Base-by-base conservation (phyloP, 2,329 filamentous ascomycete species). In the Phoma sp. region DNA sequence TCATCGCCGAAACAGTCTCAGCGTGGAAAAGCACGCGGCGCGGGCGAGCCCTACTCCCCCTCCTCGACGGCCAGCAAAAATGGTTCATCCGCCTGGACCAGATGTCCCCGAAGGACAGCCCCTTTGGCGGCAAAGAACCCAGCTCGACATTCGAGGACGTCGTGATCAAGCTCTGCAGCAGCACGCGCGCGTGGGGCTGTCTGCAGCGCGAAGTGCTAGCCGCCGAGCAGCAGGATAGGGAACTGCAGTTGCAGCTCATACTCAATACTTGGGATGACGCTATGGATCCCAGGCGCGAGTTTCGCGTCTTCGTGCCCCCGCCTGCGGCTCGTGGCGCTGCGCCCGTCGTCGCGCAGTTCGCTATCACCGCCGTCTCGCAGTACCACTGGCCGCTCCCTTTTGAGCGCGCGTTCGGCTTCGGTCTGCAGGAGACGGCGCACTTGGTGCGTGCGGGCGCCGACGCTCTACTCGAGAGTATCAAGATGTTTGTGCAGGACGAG, bases 1-100 rank as follows among this genome's bases (percentile, higher is more conserved):
- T 61, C 5, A 41, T 27, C 15, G 15, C 15, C 13, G 13, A 43
- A 61, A 7, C 35, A 76, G 41, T 43, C 80, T 21, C 49, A 4
- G 12, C 21, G 13, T 44, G 37, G 50, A 17, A 31, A 9, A 29
- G 21, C 12, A 47, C 43, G 13, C n/a, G 6, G 21, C 9, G 13
- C 2, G 50, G 43, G 1, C 27, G 4, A 8, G 17, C 21, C 3
- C n/a, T 37, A 10, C 3, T 12, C 0, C 4, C 19, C 1, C 0
- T 41, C 2, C 36, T 53, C 2, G 29, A 53, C 9, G 32, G 36
- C 5, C 6, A 46, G 31, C 41, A 22, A 25, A 19, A 47, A 31
- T 31, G 29, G 13, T 53, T 53, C 15, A 33, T 53, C 12, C 29
- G 43, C 1, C 43, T 53, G 3, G 43, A 41, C 7, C 43, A 41